These are phyloP conservation scores for Mangifera indica DNA, from an alignment of 345 rosid genomes.

Conservation along the genomic window DNA sequence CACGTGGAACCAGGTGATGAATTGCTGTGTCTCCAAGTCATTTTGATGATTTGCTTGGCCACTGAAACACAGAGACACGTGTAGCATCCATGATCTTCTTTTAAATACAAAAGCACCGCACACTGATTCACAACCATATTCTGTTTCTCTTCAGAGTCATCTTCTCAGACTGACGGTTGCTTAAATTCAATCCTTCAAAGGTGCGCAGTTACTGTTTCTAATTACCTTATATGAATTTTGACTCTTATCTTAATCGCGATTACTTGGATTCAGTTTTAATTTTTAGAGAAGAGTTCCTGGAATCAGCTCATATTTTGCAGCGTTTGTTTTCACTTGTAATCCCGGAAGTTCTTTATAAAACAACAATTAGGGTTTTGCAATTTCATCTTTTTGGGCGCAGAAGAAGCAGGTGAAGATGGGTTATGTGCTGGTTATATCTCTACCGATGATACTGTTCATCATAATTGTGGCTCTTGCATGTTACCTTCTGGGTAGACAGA, in stretches of 20 bases:
- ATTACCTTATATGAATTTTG: too few relatives aligned
- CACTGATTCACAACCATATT: neutral
- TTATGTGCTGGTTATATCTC: conserved; percentile 21
- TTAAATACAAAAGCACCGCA: neutral
- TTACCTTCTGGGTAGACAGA: conserved; percentile 35
- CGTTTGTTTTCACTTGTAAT: neutral
- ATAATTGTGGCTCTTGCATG: conserved; percentile 34
- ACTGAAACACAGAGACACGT: neutral
- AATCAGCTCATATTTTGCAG: neutral
- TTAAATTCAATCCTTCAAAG: neutral
- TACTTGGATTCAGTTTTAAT: too few relatives aligned
- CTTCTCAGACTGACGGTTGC: neutral
- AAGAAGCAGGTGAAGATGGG: conserved; percentile 26
- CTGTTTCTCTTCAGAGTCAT: neutral
- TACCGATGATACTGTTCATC: conserved; percentile 30
- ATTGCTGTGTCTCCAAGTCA: too few relatives aligned
- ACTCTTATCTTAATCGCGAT: neutral
- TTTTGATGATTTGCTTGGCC: too few relatives aligned
- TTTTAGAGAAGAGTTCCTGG: too few relatives aligned
- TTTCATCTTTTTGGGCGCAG: too few relatives aligned
- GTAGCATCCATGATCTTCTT: neutral
- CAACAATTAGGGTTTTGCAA: too few relatives aligned
- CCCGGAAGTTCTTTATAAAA: neutral
- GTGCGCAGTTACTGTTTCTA: neutral
- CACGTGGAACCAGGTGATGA: neutral